Base-by-base conservation (phyloP, 2,329 filamentous ascomycete species). In the Monosporascus cannonballus region DNA sequence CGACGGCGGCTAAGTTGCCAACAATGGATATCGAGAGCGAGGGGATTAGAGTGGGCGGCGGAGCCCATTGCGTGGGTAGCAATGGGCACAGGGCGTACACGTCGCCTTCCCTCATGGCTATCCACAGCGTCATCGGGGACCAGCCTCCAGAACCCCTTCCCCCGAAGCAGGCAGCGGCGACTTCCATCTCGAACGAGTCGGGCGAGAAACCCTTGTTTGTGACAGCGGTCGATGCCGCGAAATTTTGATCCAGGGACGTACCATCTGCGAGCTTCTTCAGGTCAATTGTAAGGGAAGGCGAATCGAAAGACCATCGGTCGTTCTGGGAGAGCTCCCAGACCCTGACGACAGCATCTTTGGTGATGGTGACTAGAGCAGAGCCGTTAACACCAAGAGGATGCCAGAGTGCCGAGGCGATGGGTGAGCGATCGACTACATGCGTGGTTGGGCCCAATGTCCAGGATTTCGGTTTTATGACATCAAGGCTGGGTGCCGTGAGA, bases 61-160 rank as follows among this genome's bases (percentile, higher is more conserved):
- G 85, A 24, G 89, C 84, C 91, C 93, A 97, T 62, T 87, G 90
- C 49, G 85, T 84, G 1, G 94, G 94, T 34, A 99, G 76, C 41
- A 99, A 77, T 2, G 94, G 94, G 66, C 92, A 96, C 8, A 99
- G 75, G 2, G 93, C 92, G 65, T 99, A 99, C 6, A 97, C 81
- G 65, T 96, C 92, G 3, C 94, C 94, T 54, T 90, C 88, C 38
- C 84, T 84, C 88, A 96, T 99, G n/a, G 92, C 91, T 49, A 97
- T 76, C 90, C 93, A 99, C 11, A 99, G 77, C 0, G 94, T 97
- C 89, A 96, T 96, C 9, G 92, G 84, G 7, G 91, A 89, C 94
- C 94, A 99, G 51, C 91, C 91, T 15, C 91, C 93, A 6, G 81
- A 81, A 37, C 76, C 77, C 57, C 78, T 77, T 14, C 74, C 75